Evolutionary conservation across 352 stramenopile genomes (phyloP).

Genomic region (Globisporangium nunn): DNA sequence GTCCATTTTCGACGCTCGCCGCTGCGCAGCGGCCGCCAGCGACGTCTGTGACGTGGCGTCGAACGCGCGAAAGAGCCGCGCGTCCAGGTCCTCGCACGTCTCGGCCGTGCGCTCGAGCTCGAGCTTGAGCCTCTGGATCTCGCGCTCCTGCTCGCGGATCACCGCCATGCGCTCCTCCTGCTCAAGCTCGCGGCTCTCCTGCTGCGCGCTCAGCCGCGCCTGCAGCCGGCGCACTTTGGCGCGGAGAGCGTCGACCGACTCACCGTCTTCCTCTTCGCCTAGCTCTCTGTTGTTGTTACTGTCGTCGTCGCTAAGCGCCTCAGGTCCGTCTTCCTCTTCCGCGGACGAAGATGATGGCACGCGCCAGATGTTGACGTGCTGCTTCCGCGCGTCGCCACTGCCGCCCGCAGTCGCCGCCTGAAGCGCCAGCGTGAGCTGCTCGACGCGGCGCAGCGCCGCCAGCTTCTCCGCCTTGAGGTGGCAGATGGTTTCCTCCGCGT

Average conservation of each 20-base stretch:
- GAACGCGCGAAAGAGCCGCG: constrained; percentile 6
- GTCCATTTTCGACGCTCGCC: background rate
- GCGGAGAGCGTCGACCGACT: constrained; percentile 6
- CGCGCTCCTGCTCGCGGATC: constrained; percentile 53
- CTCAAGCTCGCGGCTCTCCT: constrained; percentile 28
- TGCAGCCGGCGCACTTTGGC: constrained; percentile 34
- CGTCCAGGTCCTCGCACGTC: constrained; percentile 27
- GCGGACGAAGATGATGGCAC: background rate
- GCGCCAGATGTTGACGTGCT: constrained; percentile 7
- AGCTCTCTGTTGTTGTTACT: background rate
- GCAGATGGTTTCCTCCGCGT: constrained; percentile 67
- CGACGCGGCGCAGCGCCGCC: constrained; percentile 39
- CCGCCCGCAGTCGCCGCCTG: background rate
- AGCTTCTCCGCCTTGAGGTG: constrained; percentile 72
- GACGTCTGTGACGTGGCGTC: constrained; percentile 8
- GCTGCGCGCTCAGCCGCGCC: constrained; percentile 23
- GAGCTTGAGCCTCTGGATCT: constrained; percentile 30
- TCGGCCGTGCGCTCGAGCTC: constrained; percentile 28
- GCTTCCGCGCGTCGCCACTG: background rate
- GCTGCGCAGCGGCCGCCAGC: background rate
- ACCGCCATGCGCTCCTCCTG: constrained; percentile 49
- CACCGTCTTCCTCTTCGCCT: background rate
- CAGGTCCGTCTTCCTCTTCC: background rate
- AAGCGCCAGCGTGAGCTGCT: constrained; percentile 29
- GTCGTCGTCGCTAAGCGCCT: background rate